These are phyloP conservation scores for Tulasnella sp. DNA, from an alignment of 768 basidiomycete species.

Conservation along the genomic window DNA sequence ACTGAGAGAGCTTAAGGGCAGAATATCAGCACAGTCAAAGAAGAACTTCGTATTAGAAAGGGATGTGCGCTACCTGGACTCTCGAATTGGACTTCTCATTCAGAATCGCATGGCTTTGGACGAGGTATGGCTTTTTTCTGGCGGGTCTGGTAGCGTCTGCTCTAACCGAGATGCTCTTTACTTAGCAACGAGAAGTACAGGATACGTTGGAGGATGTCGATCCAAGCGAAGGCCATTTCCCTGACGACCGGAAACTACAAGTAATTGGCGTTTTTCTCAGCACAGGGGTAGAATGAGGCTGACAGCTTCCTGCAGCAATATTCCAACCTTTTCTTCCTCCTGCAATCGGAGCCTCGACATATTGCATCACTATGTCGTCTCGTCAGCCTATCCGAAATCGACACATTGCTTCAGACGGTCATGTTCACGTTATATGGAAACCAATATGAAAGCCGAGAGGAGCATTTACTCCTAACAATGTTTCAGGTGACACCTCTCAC, in stretches of 20 bases:
- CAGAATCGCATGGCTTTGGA: conserved; percentile 97
- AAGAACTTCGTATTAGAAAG: conserved; percentile 99
- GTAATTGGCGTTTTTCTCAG: conserved; percentile 20
- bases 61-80: conserved; percentile 96
- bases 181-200: conserved; percentile 87
- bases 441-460: conserved; percentile 97
- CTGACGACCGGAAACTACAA: conserved; percentile 78
- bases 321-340: conserved; percentile 95
- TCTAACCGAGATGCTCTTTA: neutral
- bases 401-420: conserved; percentile 97
- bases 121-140: conserved; percentile 45
- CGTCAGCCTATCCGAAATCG: conserved; percentile 92
- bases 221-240: conserved; percentile 81
- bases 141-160: neutral
- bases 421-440: conserved; percentile 99
- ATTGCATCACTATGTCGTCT: conserved; percentile 93
- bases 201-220: conserved; percentile 93
- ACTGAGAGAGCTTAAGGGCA: conserved; percentile 85
- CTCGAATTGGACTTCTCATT: conserved; percentile 91
- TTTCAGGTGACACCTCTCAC: conserved; percentile 43
- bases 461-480: conserved; percentile 97
- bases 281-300: neutral
- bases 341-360: conserved; percentile 95
- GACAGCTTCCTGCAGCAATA: conserved; percentile 56
- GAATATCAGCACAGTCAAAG: conserved; percentile 97